phyloP scores from a whole-genome alignment of 305 asterid species.

The Ruellia speciosa region DNA sequence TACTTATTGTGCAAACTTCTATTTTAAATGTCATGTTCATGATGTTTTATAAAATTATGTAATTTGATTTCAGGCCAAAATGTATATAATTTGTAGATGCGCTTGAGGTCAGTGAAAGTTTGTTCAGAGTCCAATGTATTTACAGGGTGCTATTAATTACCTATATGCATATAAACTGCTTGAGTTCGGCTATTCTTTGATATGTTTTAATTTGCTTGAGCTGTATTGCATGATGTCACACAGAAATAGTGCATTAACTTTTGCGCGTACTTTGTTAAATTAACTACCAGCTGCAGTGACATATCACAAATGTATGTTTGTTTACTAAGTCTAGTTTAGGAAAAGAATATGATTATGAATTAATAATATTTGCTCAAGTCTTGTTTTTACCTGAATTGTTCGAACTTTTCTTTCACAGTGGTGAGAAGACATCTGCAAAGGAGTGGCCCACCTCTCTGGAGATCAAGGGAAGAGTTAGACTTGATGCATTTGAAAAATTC shows the following conservation, averaged over 20 bases:
- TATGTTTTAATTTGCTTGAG: neutral
- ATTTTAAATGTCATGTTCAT: neutral
- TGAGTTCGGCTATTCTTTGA: neutral
- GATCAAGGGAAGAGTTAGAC: slow-evolving; percentile 92
- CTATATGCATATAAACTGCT: neutral
- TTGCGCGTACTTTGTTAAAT: neutral
- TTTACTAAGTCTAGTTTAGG: neutral
- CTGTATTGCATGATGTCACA: neutral
- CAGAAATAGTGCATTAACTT: neutral
- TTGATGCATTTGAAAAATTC: slow-evolving; percentile 89
- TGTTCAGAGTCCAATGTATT: neutral
- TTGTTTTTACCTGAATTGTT: neutral
- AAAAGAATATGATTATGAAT: neutral
- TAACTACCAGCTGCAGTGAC: neutral
- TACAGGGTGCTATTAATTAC: too few species aligned
- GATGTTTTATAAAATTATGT: neutral
- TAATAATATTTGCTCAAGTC: neutral
- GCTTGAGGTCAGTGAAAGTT: neutral
- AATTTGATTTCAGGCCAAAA: neutral
- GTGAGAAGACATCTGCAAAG: slow-evolving; percentile 72
- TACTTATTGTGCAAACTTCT: too few species aligned
- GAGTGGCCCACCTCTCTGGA: slow-evolving; percentile 88
- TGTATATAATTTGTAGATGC: neutral
- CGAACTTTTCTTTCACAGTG: slow-evolving; percentile 42
- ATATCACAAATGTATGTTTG: neutral